phyloP scores from a whole-genome alignment of 1,139 yeast species.

The Debaryomyces udenii region DNA sequence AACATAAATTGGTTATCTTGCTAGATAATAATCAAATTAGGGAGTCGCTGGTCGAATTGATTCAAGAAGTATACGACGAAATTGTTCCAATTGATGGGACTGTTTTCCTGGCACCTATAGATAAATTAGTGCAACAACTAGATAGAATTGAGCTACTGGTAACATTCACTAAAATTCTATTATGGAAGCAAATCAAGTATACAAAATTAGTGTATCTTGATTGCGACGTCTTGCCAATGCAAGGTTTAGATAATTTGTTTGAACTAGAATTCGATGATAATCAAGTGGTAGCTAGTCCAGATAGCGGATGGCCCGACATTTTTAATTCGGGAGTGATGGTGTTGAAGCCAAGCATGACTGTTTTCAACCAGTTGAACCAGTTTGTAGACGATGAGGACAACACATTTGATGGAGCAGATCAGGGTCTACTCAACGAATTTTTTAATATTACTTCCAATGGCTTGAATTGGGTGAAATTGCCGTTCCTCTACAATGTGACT shows the following conservation, averaged over 20 bases:
- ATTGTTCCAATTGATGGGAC: constrained; percentile 28
- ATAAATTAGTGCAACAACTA: constrained; percentile 22
- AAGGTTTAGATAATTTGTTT: constrained; percentile 28
- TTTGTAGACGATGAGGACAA: constrained; percentile 17
- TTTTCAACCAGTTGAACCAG: constrained; percentile 23
- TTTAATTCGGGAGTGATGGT: constrained; percentile 37
- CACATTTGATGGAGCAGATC: constrained; percentile 40
- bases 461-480: constrained; percentile 30
- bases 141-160: constrained; percentile 33
- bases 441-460: constrained; percentile 23
- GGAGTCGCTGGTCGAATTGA: constrained; percentile 20
- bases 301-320: constrained; percentile 43
- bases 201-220: constrained; percentile 33
- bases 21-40: constrained; percentile 23
- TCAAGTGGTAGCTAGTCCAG: constrained; percentile 33
- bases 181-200: constrained; percentile 31
- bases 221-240: constrained; percentile 33
- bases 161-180: constrained; percentile 31
- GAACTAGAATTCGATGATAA: constrained; percentile 17
- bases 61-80: constrained; percentile 27
- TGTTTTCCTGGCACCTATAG: constrained; percentile 24
- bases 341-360: constrained; percentile 26
- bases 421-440: constrained; percentile 35
- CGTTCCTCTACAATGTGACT: constrained; percentile 36
- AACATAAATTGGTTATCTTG: constrained; percentile 26